A percentile compares a stretch with the other conserved stretches of the same genome.
Evolutionary conservation across 306 rosid species (phyloP).

Genomic region (Cicer judaicum): DNA sequence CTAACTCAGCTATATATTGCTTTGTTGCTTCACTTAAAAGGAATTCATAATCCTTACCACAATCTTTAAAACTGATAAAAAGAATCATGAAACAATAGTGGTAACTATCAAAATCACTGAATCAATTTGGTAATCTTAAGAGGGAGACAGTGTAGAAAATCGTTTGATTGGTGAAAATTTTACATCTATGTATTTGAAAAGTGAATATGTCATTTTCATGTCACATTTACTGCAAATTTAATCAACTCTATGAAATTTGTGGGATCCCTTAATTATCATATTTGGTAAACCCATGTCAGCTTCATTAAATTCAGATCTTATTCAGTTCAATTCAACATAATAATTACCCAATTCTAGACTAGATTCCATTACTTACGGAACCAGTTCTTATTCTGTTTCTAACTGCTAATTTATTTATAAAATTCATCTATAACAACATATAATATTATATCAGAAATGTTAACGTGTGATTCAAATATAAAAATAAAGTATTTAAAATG

Average conservation of each 20-base stretch:
- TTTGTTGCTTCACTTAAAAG: slow-evolving; percentile 30
- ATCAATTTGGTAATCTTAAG: slow-evolving; percentile 41
- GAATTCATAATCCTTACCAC: slow-evolving; percentile 34
- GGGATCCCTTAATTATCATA: slow-evolving; percentile 10
- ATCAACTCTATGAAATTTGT: slow-evolving; percentile 26
- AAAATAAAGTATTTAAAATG: no score
- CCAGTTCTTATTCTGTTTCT: neutral
- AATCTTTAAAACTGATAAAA: slow-evolving; percentile 26
- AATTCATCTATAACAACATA: no score
- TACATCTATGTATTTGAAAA: slow-evolving; percentile 15
- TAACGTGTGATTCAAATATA: no score
- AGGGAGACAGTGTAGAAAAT: slow-evolving; percentile 41
- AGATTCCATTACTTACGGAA: slow-evolving; percentile 28
- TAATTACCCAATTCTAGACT: slow-evolving; percentile 48
- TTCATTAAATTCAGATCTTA: slow-evolving; percentile 45
- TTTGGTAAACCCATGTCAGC: slow-evolving; percentile 41
- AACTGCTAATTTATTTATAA: no score
- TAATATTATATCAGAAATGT: no score
- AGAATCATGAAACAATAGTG: slow-evolving; percentile 46
- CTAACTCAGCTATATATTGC: slow-evolving; percentile 12
- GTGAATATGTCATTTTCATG: slow-evolving; percentile 44
- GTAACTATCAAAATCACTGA: slow-evolving; percentile 40
- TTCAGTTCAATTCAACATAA: slow-evolving; percentile 41
- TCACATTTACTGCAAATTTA: slow-evolving; percentile 34
- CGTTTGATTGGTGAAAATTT: slow-evolving; percentile 36